These are phyloP conservation scores for Magnolia officinalis DNA, from an alignment of 164 flowering plant species.

Conservation along the genomic window DNA sequence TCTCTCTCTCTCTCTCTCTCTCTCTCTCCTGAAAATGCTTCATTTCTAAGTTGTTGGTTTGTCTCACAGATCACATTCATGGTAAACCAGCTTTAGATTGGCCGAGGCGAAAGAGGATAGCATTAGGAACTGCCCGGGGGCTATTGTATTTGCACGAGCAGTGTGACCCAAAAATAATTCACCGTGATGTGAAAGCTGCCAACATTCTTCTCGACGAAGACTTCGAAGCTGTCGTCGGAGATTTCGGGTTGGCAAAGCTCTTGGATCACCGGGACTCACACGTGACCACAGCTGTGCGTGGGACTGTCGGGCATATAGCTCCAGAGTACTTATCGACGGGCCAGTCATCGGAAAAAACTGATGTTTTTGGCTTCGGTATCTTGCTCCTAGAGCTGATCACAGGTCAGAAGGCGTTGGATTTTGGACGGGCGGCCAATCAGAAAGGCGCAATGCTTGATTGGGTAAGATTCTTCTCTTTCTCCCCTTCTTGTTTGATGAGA, in stretches of 20 bases:
- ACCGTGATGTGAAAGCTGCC: conserved; percentile 91
- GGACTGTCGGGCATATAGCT: conserved; percentile 91
- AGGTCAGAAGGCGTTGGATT: conserved; percentile 78
- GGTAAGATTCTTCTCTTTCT: conserved; percentile 22
- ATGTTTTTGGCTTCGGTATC: conserved; percentile 84
- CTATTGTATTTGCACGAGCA: conserved; percentile 77
- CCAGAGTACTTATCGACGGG: conserved; percentile 86
- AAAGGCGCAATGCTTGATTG: conserved; percentile 58
- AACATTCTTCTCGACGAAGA: conserved; percentile 82
- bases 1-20: no score
- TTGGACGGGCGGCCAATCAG: conserved; percentile 61
- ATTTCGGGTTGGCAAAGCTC: conserved; percentile 88
- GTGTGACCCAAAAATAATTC: conserved; percentile 84
- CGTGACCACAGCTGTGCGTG: conserved; percentile 86
- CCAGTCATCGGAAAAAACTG: conserved; percentile 86
- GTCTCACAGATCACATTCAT: conserved; percentile 43
- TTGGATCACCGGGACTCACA: conserved; percentile 83
- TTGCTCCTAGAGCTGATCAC: conserved; percentile 80
- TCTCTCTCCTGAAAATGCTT: not conserved
- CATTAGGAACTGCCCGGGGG: conserved; percentile 82
- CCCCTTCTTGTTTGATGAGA: not conserved
- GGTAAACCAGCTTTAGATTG: conserved; percentile 72
- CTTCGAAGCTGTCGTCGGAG: conserved; percentile 86
- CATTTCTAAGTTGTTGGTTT: not conserved
- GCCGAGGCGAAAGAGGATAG: conserved; percentile 68